Base-by-base conservation (phyloP, 2,329 filamentous ascomycete genomes). In the Penicillium sp. region DNA sequence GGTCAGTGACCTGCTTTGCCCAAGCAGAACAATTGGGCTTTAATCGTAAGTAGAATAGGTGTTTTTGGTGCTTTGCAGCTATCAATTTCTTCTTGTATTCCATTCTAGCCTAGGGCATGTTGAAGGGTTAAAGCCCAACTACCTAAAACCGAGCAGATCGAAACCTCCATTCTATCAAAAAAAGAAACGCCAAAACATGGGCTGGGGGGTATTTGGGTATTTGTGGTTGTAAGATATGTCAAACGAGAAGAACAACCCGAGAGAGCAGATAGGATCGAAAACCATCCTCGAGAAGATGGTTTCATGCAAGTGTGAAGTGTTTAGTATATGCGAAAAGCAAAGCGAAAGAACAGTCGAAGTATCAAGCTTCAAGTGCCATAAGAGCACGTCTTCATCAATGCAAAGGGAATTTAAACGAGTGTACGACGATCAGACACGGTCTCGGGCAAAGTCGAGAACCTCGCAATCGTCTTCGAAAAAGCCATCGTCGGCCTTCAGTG, bases 401-500 rank as follows among this genome's bases (percentile, higher is more conserved):
- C 27, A 43, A 42, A 51, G 18, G 49, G 52, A 49, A 43, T 52
- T 58, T 13, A 45, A 56, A 50, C 16, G 42, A 46, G 49, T 44
- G 59, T 32, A 49, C 32, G 45, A 11, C 10, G 40, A 49, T 75
- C 65, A 79, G 43, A 84, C 82, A 43, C 81, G 72, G 58, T 84
- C 81, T 48, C 78, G 75, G 13, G 91, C 90, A 82, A 94, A 95
- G 75, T 96, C 91, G 59, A 96, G 82, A 54, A 96, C 89, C 71
- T 96, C 91, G 63, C 90, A 94, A 69, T 95, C 92, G 70, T 96
- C 91, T 74, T 96, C 92, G 66, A 96, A 96, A 73, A 96, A 95
- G 50, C 85, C 84, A 54, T 90, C 88, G 43, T 86, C 86, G 10
- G 75, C 71, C 44, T 70, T 72, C 43, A 63, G 57, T 0, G 64